Conservation (phyloP, 768 basidiomycete genomes). For the Pleurotus ostreatus region DNA sequence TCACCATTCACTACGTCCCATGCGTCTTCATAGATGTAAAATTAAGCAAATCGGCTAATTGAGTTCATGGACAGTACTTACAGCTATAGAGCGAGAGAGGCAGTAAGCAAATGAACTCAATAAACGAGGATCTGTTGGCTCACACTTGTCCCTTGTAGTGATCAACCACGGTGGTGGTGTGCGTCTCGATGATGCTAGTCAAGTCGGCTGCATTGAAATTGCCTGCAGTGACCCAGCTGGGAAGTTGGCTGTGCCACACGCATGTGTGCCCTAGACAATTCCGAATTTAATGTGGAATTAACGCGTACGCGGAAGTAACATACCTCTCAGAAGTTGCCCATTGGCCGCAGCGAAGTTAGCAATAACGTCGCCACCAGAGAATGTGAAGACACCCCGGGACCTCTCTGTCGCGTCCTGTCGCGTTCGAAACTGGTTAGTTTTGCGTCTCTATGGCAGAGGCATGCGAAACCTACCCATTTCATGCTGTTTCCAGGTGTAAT, state of each 20-base stretch:
- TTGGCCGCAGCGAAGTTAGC: conserved; percentile 29
- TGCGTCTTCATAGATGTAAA: conserved; percentile 24
- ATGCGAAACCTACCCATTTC: conserved; percentile 31
- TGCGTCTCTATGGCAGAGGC: not conserved
- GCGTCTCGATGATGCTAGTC: conserved; percentile 27
- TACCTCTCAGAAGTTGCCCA: conserved; percentile 32
- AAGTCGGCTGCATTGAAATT: conserved; percentile 24
- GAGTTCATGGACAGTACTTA: conserved; percentile 12
- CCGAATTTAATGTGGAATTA: not conserved
- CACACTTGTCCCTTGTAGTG: conserved; percentile 37
- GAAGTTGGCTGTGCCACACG: conserved; percentile 42
- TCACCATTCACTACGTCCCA: conserved; percentile 53
- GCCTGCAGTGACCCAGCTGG: conserved; percentile 30
- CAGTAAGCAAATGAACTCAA: not conserved
- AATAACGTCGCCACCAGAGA: conserved; percentile 28
- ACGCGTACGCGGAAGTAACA: not conserved
- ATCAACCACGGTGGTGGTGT: conserved; percentile 28
- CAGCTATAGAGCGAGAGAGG: not conserved
- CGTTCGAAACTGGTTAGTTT: not conserved
- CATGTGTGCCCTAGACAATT: conserved; percentile 25
- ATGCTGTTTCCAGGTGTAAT: conserved; percentile 41
- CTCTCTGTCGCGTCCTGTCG: conserved; percentile 36
- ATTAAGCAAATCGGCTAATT: conserved; percentile 7
- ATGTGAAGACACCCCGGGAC: conserved; percentile 26
- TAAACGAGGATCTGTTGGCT: conserved; percentile 6